Evolutionary conservation across 176 grass and related monocot genomes (phyloP), one percentile per base, ranked within the genome.

Genomic region (Zizania latifolia): DNA sequence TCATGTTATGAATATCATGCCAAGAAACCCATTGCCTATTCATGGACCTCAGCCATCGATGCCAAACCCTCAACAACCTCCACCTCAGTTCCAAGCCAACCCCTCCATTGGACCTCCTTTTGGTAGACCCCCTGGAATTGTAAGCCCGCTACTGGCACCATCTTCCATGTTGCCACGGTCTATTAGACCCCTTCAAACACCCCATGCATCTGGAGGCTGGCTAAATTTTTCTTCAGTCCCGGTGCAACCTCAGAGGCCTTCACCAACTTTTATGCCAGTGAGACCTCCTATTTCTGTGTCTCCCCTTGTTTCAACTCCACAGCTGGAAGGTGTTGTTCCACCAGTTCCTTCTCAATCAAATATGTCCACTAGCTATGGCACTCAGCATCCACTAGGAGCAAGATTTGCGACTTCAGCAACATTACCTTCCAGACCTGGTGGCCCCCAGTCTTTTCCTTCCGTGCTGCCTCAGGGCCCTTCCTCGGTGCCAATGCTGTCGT

Each of bases 191-290:
- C 82, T 96, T 54, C 78, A 86, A 85, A 65, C 56, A 72, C 77
- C 84, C 13, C 80, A 90, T 79, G 44, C 70, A 5, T 68, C 89
- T 64, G 85, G 85, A 68, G 83, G 90, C 54, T 92, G 90, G 90
- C 76, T 77, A 82, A 68, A 39, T 62, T 68, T 63, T 41, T 68
- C 79, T 66, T 78, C 60, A 24, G 44, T 77, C 64, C 36, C 23
- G 5, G 40, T 43, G 10, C 76, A 79, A 38, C 21, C 37, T 54
- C 89, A 82, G 59, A 85, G 74, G 65, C 64, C 75, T 56, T 24
- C 57, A 44, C 58, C 53, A 2, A 63, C 23, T 51, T 73, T 79
- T 74, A 56, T 70, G 62, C 80, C 70, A 27, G 26, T 84, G 62
- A 81, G 83, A 65, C 66, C 81, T 46, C 74, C 80, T 48, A 74